Evolutionary conservation across 2,329 filamentous ascomycete genomes (phyloP).

Genomic region (Fusarium setosum): DNA sequence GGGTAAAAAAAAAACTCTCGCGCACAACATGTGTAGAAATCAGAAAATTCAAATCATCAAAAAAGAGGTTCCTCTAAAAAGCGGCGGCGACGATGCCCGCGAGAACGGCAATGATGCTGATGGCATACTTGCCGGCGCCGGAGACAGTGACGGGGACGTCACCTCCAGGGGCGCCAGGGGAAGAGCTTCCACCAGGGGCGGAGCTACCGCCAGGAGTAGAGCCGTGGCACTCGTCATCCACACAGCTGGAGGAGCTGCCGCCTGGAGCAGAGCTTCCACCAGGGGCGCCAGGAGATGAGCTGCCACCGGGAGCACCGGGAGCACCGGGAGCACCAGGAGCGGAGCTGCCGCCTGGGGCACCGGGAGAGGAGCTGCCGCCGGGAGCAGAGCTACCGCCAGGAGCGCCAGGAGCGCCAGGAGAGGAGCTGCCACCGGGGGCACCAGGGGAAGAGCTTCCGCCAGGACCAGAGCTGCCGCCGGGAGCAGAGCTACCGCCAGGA

Average conservation of each 20-base stretch:
- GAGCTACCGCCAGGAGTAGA: not conserved
- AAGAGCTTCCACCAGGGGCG: not conserved
- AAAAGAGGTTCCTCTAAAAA: conserved; percentile 17
- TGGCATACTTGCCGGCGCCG: conserved; percentile 34
- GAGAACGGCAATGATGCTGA: conserved; percentile 31
- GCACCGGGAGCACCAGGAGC: too few relatives aligned
- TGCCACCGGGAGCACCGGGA: not conserved
- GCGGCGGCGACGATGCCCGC: conserved; percentile 32
- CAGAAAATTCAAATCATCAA: not conserved
- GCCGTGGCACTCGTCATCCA: too few relatives aligned
- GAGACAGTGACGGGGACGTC: conserved; percentile 27
- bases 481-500: not conserved
- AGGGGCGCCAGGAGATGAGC: not conserved
- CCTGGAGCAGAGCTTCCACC: conserved; percentile 2
- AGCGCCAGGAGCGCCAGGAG: not conserved
- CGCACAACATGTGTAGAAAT: conserved; percentile 19
- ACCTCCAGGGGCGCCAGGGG: not conserved
- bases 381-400: not conserved
- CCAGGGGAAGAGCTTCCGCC: not conserved
- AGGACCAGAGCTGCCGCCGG: not conserved
- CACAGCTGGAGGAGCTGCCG: not conserved
- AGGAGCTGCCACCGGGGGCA: not conserved
- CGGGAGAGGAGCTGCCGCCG: not conserved
- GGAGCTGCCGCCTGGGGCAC: not conserved
- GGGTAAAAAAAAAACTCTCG: not conserved